phyloP scores from a whole-genome alignment of 805 yeast genomes.

The Kuraishia ogatae region DNA sequence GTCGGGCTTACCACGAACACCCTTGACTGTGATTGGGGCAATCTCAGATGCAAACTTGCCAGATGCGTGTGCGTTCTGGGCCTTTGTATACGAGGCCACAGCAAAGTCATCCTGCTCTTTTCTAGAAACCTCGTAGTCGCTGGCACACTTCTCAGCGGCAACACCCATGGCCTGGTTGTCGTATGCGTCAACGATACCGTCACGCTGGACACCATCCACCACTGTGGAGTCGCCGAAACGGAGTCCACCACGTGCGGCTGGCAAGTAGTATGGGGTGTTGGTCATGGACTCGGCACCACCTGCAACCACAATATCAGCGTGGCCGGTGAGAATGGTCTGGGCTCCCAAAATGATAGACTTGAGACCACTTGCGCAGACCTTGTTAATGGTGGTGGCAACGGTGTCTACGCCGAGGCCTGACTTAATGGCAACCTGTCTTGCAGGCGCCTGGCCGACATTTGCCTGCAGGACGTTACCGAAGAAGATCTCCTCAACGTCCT shows the following conservation, averaged over 20 bases:
- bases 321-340: slow-evolving; percentile 80
- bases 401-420: slow-evolving; percentile 78
- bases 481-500: slow-evolving; percentile 78
- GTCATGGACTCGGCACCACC: slow-evolving; percentile 99
- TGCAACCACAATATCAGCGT: slow-evolving; percentile 86
- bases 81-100: slow-evolving; percentile 74
- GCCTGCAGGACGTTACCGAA: slow-evolving; percentile 93
- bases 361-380: slow-evolving; percentile 96
- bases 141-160: slow-evolving; percentile 94
- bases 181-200: slow-evolving; percentile 91
- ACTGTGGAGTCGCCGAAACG: slow-evolving; percentile 77
- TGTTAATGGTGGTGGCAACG: slow-evolving; percentile 87
- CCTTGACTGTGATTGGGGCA: slow-evolving; percentile 82
- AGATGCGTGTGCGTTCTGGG: slow-evolving; percentile 66
- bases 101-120: slow-evolving; percentile 90
- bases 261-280: slow-evolving; percentile 87
- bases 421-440: slow-evolving; percentile 91
- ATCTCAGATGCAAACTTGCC: slow-evolving; percentile 83
- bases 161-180: slow-evolving; percentile 89
- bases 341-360: slow-evolving; percentile 88
- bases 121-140: slow-evolving; percentile 67
- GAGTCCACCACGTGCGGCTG: slow-evolving; percentile 79
- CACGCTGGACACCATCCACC: slow-evolving; percentile 86
- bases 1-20: slow-evolving; percentile 86
- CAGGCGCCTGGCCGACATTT: slow-evolving; percentile 94